Base-by-base conservation (phyloP, 106 monocot genomes). In the Platanthera zijinensis region DNA sequence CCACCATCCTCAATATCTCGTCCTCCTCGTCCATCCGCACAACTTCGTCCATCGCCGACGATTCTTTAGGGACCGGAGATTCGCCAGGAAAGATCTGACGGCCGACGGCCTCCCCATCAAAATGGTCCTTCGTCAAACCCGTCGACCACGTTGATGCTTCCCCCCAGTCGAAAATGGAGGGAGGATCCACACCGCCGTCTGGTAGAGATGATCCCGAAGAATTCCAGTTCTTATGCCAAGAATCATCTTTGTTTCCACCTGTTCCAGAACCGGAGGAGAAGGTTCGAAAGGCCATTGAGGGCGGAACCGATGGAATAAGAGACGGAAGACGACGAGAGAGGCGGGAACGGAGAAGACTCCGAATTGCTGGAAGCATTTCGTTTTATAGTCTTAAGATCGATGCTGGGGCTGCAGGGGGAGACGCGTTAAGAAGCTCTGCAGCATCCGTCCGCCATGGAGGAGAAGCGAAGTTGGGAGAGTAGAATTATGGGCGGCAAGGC, bases 91-190 rank as follows among this genome's bases (percentile, higher is more conserved):
- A 52, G 51, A 80, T 59, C 22, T 18, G 82, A 17, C 73, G 83
- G 51, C 94, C 90, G 14, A 90, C 78, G 50, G 86, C 81, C 8
- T 82, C 73, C 22, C 96, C 96, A 59, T 91, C 90, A 84, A 97
- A 93, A 77, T 93, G 86, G 13, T 89, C 91, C 77, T 81, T 86
- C 32, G 91, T 91, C 14, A 89, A 75, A 11, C 93, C 96, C 13
- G 89, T 89, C 50, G 96, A 93, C 93, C 93, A 97, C 9, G 96
- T 86, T n/a, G 90, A 83, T 25, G 52, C 79, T 19, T 84, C 81
- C 57, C 82, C 89, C 92, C 92, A 95, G 22, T 90, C 92, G 25
- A 79, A 77, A 10, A 77, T 85, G 14, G 85, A 57, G 4, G 62
- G 13, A 3, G 68, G 13, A 1, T 48, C 68, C 4, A 32, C 57